Percentiles rank a stretch among this genome's conserved stretches.
Evolutionary conservation across 495 filamentous ascomycete genomes (phyloP).

Genomic region (Aspergillus leporis): DNA sequence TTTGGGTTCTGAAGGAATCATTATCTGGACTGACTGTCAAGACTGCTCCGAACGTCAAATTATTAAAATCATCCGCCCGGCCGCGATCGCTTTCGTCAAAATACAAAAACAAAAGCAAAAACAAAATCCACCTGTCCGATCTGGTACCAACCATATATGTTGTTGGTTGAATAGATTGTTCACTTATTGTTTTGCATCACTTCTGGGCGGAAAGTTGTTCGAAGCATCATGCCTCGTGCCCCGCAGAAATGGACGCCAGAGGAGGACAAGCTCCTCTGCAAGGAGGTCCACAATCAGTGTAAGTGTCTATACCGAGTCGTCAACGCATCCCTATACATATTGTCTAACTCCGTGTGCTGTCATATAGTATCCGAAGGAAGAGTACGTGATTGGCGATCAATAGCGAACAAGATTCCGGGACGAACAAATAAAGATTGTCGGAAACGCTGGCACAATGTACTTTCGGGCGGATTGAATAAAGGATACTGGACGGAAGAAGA

Average conservation of each 20-base stretch:
- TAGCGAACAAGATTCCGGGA: conserved; percentile 11
- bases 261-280: neutral
- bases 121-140: too few species aligned
- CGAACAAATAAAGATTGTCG: conserved; percentile 22
- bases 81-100: neutral
- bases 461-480: conserved; percentile 13
- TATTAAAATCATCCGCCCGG: neutral
- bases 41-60: neutral
- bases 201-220: neutral
- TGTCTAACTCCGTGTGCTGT: neutral
- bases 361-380: neutral
- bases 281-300: neutral
- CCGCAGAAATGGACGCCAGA: conserved; percentile 1
- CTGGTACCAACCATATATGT: too few species aligned
- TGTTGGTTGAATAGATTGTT: neutral
- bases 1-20: neutral
- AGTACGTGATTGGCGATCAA: neutral
- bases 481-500: conserved; percentile 26
- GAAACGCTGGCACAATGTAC: conserved; percentile 16
- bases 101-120: too few species aligned
- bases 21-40: neutral
- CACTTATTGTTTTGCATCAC: neutral
- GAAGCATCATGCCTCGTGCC: neutral
- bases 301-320: neutral
- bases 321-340: neutral